Evolutionary conservation across 2,329 filamentous ascomycete genomes (phyloP), one percentile per base, ranked within the genome.

Genomic region (Fusarium camptoceras): DNA sequence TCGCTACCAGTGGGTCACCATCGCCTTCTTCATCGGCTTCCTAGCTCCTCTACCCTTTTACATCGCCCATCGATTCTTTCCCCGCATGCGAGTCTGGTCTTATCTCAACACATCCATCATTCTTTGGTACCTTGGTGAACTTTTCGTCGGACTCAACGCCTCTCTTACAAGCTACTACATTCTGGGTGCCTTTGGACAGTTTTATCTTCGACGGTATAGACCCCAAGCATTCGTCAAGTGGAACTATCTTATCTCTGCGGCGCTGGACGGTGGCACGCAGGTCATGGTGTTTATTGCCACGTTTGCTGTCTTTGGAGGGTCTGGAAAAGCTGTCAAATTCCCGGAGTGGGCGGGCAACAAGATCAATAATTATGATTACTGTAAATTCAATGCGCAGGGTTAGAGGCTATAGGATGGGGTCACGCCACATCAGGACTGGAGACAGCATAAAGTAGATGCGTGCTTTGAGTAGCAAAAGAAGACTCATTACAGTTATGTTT

Each of bases 341-440:
- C 85, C 86, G 0, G 73, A 68, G 1, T 88, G 86, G 86, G 87
- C 85, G 81, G 86, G 86, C 0, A 87, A 87, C 43, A 86, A 85
- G 41, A 5, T 59, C 0, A 4, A 65, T 1, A 65, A 65, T 15
- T 65, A 4, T 25, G 63, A 66, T 12, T 66, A 66, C 30, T 66
- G 61, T 1, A 24, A n/a, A 1, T 66, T n/a, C 2, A 65, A 59
- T 4, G 16, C 30, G 16, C 14, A 15, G 8, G 30, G 56, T 5
- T 59, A 28, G 22, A 37, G n/a, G 34, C 10, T 37, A 12, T 3
- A 11, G 16, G 15, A n/a, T n/a, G 34, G 18, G 2, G 3, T 3
- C 12, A 37, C n/a, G 18, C 18, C 34, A n/a, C 2, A 37, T 6
- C 18, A 37, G 1, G 34, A 12, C 18, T 37, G 34, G 9, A n/a